Base-by-base conservation (phyloP, 2,329 filamentous ascomycete genomes). In the Neopestalotiopsis sp. region DNA sequence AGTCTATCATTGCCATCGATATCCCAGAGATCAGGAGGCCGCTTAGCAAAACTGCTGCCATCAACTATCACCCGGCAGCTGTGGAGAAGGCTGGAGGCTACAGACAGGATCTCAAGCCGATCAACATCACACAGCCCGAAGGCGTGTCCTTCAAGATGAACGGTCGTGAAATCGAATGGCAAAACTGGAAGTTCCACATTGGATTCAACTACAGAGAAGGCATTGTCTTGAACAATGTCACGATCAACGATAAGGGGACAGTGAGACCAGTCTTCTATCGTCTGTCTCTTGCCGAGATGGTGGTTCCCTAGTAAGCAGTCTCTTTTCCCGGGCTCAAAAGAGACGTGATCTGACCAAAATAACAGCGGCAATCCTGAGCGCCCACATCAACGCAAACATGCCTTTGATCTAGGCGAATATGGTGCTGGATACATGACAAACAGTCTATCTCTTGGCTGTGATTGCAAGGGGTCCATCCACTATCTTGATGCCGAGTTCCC, bases 161-260 rank as follows among this genome's bases (percentile, higher is more conserved):
- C 2, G 93, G 93, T 1, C 84, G 94, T 12, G 88, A 89, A 60
- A 86, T 97, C 65, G 89, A 90, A 72, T 97, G 95, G 95, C 94
- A 97, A 80, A 97, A 97, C 78, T 98, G 94, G 92, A 95, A 89
- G 75, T 89, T 97, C 72, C 95, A 97, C 79, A 89, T 98, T 69
- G 95, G 95, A 30, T 98, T 97, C 88, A 97, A 97, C 85, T 96
- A 97, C 83, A 89, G 93, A 32, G 95, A 98, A 81, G 95, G 95
- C 28, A 92, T 97, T 73, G 92, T 97, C 2, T 85, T 98, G 6
- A 96, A 93, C 80, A 94, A 97, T 82, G 94, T 97, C 77, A 93
- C 91, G 3, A 97, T 92, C 82, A 95, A 94, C 74, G 95, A 98
- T 81, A 93, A 94, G 80, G 91, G 93, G 60, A 91, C 84, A 58